Base-by-base conservation (phyloP, 108 stramenopile species). In the Nitzschia inconspicua region DNA sequence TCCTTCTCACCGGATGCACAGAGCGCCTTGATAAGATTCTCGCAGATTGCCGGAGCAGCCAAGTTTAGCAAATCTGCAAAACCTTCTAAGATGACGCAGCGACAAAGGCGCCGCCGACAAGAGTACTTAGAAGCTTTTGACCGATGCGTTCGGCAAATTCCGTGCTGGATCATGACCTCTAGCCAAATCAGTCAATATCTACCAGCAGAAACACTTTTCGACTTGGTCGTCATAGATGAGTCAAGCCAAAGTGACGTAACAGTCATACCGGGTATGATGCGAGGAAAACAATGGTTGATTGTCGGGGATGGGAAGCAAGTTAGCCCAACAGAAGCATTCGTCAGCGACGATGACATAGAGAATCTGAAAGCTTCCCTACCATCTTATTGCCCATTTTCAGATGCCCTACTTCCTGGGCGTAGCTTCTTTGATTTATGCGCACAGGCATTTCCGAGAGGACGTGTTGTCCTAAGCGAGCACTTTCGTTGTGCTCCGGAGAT, bases 281-380 rank as follows among this genome's bases (percentile, higher is more conserved):
- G 83, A 14, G 83, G 78, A 11, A 80, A 80, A 49, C 76, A 80
- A 61, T 84, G 83, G 83, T 36, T 84, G n/a, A 80, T 84, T 65
- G 83, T 84, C n/a, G 83, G 83, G 8, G 83, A 84, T 47, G 73
- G 76, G 0, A 74, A 74, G 42, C 83, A 84, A 68, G 83, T 84
- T 9, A 75, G 73, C 41, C 83, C 83, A 2, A 75, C 73, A 3
- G 83, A 84, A 57, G 48, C 59, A 30, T 84, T 84, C 53, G 71
- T 79, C n/a, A 46, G 68, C 32, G 83, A 84, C 56, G 76, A 74
- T 26, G 57, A 71, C 20, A 77, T 79, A 31, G 76, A 79, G n/a
- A 67, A 42, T 35, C 61, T 77, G 28, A 57, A 58, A 39, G 68
- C 73, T 3, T 47, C 73, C 31, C 47, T 82, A 3, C 81, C 81